Evolutionary conservation across 331 rosid genomes (phyloP).

Genomic region (Stylosanthes scabra): DNA sequence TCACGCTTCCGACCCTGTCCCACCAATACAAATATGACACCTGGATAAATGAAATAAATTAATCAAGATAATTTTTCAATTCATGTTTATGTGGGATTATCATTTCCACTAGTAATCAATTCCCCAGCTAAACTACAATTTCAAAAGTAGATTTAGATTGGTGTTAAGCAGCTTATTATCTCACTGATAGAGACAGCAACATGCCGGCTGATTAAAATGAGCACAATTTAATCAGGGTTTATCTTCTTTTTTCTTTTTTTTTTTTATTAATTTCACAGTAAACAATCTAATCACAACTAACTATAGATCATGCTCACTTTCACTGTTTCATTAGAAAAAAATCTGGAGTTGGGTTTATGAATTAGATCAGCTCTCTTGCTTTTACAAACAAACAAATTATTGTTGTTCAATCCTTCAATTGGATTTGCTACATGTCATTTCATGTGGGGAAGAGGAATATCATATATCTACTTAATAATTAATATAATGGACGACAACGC

Average conservation of each 20-base stretch:
- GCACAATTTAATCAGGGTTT: constrained; percentile 7
- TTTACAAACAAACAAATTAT: neutral
- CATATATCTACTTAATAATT: too few relatives aligned
- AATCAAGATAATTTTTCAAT: too few relatives aligned
- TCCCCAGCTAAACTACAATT: neutral
- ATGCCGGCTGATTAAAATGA: neutral
- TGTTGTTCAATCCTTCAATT: constrained; percentile 16
- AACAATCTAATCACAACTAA: constrained; percentile 5
- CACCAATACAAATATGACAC: too few relatives aligned
- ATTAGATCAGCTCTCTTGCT: neutral
- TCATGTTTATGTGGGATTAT: too few relatives aligned
- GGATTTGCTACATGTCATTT: constrained; percentile 9
- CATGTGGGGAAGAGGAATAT: constrained; percentile 6
- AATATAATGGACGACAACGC: constrained; percentile 22
- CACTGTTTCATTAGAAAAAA: constrained; percentile 1
- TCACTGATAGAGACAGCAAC: neutral
- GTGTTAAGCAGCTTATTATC: too few relatives aligned
- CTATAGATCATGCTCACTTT: neutral
- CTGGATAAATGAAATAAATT: too few relatives aligned
- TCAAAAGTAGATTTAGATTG: neutral
- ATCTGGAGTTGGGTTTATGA: constrained; percentile 13
- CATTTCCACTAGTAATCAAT: neutral
- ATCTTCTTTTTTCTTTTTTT: neutral
- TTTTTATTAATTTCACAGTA: neutral
- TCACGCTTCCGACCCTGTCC: too few relatives aligned